phyloP scores from a whole-genome alignment of 495 filamentous ascomycete species.

The Penicillium cataractarum region DNA sequence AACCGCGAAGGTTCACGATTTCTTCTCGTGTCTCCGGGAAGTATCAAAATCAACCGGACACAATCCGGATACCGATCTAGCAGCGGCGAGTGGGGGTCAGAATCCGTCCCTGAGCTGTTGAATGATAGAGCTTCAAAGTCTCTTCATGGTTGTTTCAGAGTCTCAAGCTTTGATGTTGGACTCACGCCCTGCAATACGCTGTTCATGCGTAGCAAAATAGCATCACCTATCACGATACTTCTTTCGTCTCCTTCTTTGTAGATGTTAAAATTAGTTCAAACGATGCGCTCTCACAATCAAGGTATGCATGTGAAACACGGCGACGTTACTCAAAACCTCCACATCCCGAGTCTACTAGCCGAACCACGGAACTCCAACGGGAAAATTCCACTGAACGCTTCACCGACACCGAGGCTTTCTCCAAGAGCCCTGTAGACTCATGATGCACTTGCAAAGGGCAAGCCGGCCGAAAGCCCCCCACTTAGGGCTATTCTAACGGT shows the following conservation, averaged over 20 bases:
- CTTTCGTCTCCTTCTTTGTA: not conserved
- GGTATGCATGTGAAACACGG: not conserved
- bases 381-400: not conserved
- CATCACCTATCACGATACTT: not conserved
- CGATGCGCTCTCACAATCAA: not conserved
- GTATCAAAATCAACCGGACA: not conserved
- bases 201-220: not conserved
- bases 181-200: not conserved
- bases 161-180: not conserved
- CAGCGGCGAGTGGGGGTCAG: not conserved
- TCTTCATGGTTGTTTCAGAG: not conserved
- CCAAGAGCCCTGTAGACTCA: not conserved
- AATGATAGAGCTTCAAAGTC: not conserved
- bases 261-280: not conserved
- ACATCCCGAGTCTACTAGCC: not conserved
- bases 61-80: not conserved
- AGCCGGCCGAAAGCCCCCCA: not conserved
- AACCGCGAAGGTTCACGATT: not conserved
- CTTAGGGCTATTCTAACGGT: not conserved
- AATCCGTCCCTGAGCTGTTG: not conserved
- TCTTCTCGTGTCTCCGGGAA: not conserved
- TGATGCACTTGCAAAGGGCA: not conserved
- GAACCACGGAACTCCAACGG: not conserved
- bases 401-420: not conserved
- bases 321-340: not conserved